Evolutionary conservation across 2,329 filamentous ascomycete species (phyloP).

Genomic region (Exophiala alcalophila): DNA sequence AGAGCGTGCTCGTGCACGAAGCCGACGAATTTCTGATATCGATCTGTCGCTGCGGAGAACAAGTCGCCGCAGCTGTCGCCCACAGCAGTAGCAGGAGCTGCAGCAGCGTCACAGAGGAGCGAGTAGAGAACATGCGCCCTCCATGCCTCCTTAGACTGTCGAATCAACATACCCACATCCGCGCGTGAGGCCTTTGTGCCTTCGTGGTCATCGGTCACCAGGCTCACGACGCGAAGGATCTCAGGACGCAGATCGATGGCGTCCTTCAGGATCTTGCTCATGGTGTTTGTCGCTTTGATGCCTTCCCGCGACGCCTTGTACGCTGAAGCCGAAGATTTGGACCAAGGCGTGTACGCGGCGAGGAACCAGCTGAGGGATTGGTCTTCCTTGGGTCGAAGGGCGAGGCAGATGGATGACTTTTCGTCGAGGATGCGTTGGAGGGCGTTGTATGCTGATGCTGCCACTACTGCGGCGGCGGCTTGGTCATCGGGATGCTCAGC

Average conservation of each 20-base stretch:
- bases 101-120: conserved; percentile 22
- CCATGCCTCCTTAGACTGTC: conserved; percentile 28
- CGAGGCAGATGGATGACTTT: conserved; percentile 21
- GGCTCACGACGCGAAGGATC: conserved; percentile 17
- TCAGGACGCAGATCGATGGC: conserved; percentile 25
- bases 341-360: conserved; percentile 29
- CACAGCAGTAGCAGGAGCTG: too few species aligned
- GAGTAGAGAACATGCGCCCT: conserved; percentile 28
- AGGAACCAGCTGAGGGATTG: conserved; percentile 28
- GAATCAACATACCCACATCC: conserved; percentile 28
- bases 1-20: conserved; percentile 53
- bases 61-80: too few species aligned
- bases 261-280: conserved; percentile 29
- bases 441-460: conserved; percentile 18
- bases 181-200: conserved; percentile 26
- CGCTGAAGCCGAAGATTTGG: conserved; percentile 17
- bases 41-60: conserved; percentile 24
- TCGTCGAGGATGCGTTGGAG: conserved; percentile 21
- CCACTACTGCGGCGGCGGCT: conserved; percentile 3
- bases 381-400: conserved; percentile 26
- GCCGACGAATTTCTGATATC: conserved; percentile 53
- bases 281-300: conserved; percentile 32
- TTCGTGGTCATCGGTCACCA: conserved; percentile 16
- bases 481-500: neutral
- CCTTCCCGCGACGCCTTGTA: conserved; percentile 29